Base-by-base conservation (phyloP, 1,139 yeast species). In the Sugiyamaella paludigena region DNA sequence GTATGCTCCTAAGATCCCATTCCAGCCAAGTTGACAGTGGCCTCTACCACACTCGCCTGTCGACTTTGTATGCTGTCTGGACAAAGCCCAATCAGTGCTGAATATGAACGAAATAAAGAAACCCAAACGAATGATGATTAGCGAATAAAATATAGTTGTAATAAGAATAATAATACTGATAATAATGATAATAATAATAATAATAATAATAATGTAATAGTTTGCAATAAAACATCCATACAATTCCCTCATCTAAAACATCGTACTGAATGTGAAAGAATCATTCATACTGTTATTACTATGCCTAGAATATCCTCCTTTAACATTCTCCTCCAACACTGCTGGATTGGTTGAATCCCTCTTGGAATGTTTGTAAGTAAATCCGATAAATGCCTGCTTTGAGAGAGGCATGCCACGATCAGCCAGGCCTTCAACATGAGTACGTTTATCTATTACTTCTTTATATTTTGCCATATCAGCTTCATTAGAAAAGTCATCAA, bases 401-500 rank as follows among this genome's bases (percentile, higher is more conserved):
- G 81, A 80, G 38, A 81, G 77, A 16, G 79, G 74, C 6, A 60
- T 63, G 27, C 81, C 75, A 56, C 80, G 79, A 58, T 84, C 92
- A 30, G 92, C 84, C 67, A 89, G 73, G 53, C 78, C 83, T 64
- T 92, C 96, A 62, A 92, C 80, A 58, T 86, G 91, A 49, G 80
- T 87, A 62, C 85, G 88, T 69, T 94, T 84, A 19, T 43, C 47
- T 75, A 89, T 84, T 15, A 94, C 98, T 63, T 94, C 98, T 62
- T 94, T 92, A 71, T 94, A 94, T 69, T 92, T 91, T 59, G 92
- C 91, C 98, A 94, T 91, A 68, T 94, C 96, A 49, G 87, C 91
- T 63, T 91, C 98, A 67, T 88, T 94, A 54, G 87, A 89, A 66
- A 94, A 94, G 67, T 94, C 98, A 69, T 94, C 99, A 67, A 94